Evolutionary conservation across 2,329 filamentous ascomycete genomes (phyloP).

Genomic region (Cytospora leucostoma): DNA sequence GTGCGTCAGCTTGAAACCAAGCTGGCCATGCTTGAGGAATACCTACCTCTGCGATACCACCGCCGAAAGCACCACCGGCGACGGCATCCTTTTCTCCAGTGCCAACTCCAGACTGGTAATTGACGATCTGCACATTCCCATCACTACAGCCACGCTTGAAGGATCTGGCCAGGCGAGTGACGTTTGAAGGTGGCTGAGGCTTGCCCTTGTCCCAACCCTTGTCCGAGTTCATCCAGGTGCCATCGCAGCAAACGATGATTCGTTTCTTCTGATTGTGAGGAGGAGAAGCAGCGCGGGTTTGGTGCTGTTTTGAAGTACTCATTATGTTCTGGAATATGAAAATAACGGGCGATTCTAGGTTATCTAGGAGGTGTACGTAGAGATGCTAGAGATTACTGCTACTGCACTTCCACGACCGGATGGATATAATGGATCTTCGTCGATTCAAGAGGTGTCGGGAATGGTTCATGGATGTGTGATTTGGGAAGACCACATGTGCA

Average conservation of each 20-base stretch:
- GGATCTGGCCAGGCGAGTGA: conserved; percentile 60
- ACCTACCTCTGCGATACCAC: conserved; percentile 54
- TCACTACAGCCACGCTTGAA: conserved; percentile 54
- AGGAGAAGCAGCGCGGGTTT: background rate
- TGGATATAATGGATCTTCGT: background rate
- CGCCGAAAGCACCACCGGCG: conserved; percentile 57
- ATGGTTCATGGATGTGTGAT: background rate
- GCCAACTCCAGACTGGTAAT: conserved; percentile 63
- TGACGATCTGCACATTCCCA: conserved; percentile 58
- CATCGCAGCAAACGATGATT: conserved; percentile 55
- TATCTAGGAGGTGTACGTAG: conserved; percentile 12
- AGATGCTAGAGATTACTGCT: background rate
- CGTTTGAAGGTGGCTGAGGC: conserved; percentile 58
- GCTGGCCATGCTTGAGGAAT: too few species aligned
- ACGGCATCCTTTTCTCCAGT: conserved; percentile 54
- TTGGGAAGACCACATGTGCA: background rate
- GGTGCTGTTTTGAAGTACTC: background rate
- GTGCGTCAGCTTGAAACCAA: conserved; percentile 3
- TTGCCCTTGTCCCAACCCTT: conserved; percentile 49
- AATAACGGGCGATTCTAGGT: background rate
- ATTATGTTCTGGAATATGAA: background rate
- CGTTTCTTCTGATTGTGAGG: conserved; percentile 42
- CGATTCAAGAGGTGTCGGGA: background rate
- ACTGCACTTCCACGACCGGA: background rate
- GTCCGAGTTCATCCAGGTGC: conserved; percentile 56